These are phyloP conservation scores for Cladosporium halotolerans DNA, from an alignment of 2,329 filamentous ascomycete species.

Conservation along the genomic window DNA sequence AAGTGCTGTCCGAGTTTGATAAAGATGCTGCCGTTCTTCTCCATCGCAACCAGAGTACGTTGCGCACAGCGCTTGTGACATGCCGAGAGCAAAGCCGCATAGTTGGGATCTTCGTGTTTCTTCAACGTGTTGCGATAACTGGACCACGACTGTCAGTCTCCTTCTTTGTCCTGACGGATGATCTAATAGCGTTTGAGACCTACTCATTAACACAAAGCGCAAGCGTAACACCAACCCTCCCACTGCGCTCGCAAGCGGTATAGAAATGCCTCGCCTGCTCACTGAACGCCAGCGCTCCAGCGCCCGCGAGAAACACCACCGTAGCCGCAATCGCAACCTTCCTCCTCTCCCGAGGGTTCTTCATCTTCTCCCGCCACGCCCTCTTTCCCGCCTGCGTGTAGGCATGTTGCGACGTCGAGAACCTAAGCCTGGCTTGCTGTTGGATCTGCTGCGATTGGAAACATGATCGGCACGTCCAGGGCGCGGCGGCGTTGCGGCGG, in stretches of 20 bases:
- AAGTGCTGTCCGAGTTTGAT: conserved; percentile 96
- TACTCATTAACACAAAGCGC: conserved; percentile 86
- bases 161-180: background rate
- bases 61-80: conserved; percentile 92
- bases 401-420: conserved; percentile 15
- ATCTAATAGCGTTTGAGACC: background rate
- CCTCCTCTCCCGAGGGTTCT: conserved; percentile 18
- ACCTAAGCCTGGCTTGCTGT: conserved; percentile 1
- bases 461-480: conserved; percentile 9
- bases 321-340: conserved; percentile 28
- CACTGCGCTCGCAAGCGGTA: conserved; percentile 67
- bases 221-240: conserved; percentile 68
- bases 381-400: conserved; percentile 22
- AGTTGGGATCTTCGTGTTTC: conserved; percentile 55
- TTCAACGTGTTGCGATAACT: conserved; percentile 88
- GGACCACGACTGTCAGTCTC: conserved; percentile 1
- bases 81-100: conserved; percentile 62
- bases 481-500: background rate
- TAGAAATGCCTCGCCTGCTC: conserved; percentile 71
- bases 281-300: conserved; percentile 44
- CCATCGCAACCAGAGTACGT: conserved; percentile 76
- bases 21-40: conserved; percentile 96
- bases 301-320: conserved; percentile 26
- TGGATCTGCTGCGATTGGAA: conserved; percentile 9
- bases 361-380: conserved; percentile 25